Base-by-base conservation (phyloP, 2,329 filamentous ascomycete species). In the Harringtonia lauricola region DNA sequence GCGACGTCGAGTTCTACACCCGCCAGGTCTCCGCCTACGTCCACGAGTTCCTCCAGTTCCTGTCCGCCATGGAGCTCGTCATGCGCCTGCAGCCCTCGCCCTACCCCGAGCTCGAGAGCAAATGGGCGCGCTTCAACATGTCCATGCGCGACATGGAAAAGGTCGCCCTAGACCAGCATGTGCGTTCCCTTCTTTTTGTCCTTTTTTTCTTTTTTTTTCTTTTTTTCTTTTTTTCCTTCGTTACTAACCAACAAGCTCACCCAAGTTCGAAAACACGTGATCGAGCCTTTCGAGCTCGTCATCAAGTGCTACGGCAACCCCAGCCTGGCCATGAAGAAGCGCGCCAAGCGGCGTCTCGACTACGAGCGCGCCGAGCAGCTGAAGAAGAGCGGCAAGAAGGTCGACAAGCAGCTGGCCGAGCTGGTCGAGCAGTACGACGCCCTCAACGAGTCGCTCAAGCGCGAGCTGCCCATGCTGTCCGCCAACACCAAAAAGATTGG, bases 1-100 rank as follows among this genome's bases (percentile, higher is more conserved):
- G 89, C 46, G 92, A 96, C 59, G 83, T 95, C n/a, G 87, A 95
- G 56, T 87, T 82, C 54, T 96, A 96, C 60, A 81, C 87, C 5
- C 76, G 83, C n/a, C 81, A 89, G 45, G 79, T 86, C 4, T 78
- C 83, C 9, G 76, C 75, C n/a, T 87, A 86, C 50, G 82, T 95
- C 40, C 77, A 83, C 46, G 81, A 86, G 51, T 88, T 94, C 54
- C 74, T 88, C 39, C 81, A 86, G 47, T 84, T 90, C 51, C 74
- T 90, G 26, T 78, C 79, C 3, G 86, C 85, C 1, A 85, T 95
- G 59, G 87, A 95, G 60, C 74, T 84, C 1, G 83, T 89, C 51
- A 85, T 94, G 64, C 80, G 78, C 33, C 63, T 79, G 29, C 75
- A 79, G 52, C 81, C 81, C 13, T 84, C 83, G 40, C 79, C 74